phyloP scores from a whole-genome alignment of 352 stramenopile genomes.

The Peronospora belbahrii region DNA sequence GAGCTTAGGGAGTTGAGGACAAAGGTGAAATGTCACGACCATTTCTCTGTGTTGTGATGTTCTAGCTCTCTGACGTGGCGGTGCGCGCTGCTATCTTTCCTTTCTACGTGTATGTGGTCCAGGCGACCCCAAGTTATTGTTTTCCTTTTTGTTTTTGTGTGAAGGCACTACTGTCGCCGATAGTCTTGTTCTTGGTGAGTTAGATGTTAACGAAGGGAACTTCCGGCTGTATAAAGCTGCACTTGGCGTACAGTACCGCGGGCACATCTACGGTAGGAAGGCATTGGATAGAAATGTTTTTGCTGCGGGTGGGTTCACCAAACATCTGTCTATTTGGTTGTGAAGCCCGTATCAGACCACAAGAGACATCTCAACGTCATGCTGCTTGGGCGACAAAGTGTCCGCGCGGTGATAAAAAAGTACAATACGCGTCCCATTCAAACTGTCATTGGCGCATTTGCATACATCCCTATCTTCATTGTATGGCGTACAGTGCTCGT shows the following conservation, averaged over 20 bases:
- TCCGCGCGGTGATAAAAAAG: constrained; percentile 62
- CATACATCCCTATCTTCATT: constrained; percentile 68
- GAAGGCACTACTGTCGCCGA: too few relatives aligned
- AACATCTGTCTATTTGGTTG: constrained; percentile 7
- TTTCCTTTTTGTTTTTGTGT: neutral
- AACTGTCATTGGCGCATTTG: constrained; percentile 50
- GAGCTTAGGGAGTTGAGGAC: neutral
- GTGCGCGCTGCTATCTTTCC: constrained; percentile 62
- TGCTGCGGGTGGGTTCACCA: constrained; percentile 1
- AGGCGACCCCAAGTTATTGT: constrained; percentile 42
- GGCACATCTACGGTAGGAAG: constrained; percentile 50
- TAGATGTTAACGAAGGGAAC: constrained; percentile 37
- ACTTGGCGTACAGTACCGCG: constrained; percentile 68
- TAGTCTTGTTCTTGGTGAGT: constrained; percentile 7
- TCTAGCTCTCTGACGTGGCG: constrained; percentile 45
- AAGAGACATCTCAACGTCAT: constrained; percentile 47
- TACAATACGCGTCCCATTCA: constrained; percentile 65
- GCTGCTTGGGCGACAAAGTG: constrained; percentile 35
- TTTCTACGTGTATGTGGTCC: constrained; percentile 66
- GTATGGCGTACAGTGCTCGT: constrained; percentile 71
- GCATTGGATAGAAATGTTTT: neutral
- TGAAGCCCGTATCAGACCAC: constrained; percentile 31
- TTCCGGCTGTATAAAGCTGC: constrained; percentile 50
- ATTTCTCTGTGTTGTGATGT: neutral
- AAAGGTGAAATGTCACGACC: neutral